A percentile compares a stretch with the other conserved stretches of the same genome.
phyloP scores from a whole-genome alignment of 495 filamentous ascomycete genomes.

The Xanthoparmelia taractica region DNA sequence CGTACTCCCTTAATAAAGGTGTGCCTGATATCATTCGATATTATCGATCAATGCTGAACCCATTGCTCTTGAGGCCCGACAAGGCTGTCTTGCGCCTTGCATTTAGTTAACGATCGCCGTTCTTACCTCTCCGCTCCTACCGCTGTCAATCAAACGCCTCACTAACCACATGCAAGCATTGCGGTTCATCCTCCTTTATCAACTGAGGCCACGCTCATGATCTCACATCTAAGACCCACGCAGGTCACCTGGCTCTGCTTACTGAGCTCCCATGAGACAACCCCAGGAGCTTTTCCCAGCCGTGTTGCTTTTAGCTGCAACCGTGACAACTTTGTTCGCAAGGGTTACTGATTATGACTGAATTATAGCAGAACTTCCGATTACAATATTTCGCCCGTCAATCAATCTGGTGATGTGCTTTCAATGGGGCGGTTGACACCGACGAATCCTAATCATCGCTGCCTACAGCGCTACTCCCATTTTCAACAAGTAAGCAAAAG shows the following conservation, averaged over 20 bases:
- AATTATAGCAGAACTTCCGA: not conserved
- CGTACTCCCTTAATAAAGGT: too few species aligned
- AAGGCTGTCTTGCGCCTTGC: not conserved
- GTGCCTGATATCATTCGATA: too few species aligned
- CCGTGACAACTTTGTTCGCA: not conserved
- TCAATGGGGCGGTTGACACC: not conserved
- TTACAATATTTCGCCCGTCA: not conserved
- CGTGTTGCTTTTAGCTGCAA: not conserved
- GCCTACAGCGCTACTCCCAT: not conserved
- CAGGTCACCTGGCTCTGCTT: not conserved
- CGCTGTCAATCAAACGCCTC: too few species aligned
- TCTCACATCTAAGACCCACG: not conserved
- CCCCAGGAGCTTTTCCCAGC: not conserved
- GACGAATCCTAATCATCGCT: not conserved
- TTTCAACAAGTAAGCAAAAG: not conserved
- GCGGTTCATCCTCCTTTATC: not conserved
- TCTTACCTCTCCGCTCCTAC: not conserved
- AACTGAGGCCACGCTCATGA: not conserved
- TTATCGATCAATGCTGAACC: not conserved
- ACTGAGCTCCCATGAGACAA: not conserved
- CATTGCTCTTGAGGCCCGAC: not conserved
- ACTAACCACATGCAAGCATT: not conserved
- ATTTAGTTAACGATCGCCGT: not conserved
- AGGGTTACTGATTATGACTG: not conserved
- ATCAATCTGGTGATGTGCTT: not conserved